Evolutionary conservation across 805 yeast genomes (phyloP).

Genomic region (Grigorovia jiainica): DNA sequence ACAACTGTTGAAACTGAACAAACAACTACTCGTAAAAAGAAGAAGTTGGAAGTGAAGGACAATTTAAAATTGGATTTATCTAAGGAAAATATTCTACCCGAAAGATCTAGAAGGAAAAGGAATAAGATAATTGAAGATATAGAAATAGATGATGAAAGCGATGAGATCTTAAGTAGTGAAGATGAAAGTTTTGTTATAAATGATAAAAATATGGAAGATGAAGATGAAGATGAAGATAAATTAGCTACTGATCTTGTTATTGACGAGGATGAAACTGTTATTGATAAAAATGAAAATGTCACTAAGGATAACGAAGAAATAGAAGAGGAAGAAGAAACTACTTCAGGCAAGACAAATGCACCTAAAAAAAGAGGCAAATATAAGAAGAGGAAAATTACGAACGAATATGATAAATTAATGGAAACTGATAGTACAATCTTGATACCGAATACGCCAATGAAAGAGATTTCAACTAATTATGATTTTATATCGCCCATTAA

Average conservation of each 20-base stretch:
- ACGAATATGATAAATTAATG: neutral
- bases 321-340: neutral
- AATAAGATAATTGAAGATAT: neutral
- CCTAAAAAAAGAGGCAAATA: conserved; percentile 32
- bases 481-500: conserved; percentile 32
- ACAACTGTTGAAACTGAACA: conserved; percentile 1
- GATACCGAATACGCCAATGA: conserved; percentile 1
- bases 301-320: neutral
- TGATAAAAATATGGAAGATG: neutral
- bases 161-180: neutral
- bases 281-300: conserved; percentile 22
- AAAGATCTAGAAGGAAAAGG: conserved; percentile 1
- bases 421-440: neutral
- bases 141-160: neutral
- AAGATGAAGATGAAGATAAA: neutral
- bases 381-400: neutral
- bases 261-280: conserved; percentile 18
- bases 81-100: conserved; percentile 4
- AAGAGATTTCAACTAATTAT: conserved; percentile 14
- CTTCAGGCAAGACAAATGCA: no score
- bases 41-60: no score
- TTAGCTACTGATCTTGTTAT: conserved; percentile 12
- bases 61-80: conserved; percentile 2
- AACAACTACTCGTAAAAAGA: neutral
- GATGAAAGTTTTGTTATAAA: neutral